Evolutionary conservation across 495 filamentous ascomycete genomes (phyloP).

Genomic region (Penicillium waksmanii): DNA sequence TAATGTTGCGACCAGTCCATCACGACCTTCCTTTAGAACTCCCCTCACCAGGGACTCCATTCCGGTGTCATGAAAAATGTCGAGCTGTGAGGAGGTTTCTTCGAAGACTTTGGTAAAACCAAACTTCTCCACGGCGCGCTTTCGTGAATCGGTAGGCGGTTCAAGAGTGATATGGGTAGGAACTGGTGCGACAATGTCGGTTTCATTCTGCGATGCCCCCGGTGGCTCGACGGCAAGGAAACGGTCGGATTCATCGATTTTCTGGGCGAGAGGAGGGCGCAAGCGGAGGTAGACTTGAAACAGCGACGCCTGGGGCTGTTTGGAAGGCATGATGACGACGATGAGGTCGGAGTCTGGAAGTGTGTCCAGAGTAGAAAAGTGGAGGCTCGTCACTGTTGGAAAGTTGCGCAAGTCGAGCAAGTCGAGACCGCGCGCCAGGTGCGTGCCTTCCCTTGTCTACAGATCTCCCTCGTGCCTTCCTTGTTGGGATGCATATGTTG

Average conservation of each 20-base stretch:
- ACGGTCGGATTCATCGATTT: slow-evolving; percentile 57
- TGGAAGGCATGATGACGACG: slow-evolving; percentile 35
- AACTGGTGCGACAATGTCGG: slow-evolving; percentile 41
- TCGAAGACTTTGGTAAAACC: slow-evolving; percentile 94
- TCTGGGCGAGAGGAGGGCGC: slow-evolving; percentile 64
- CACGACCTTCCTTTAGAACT: slow-evolving; percentile 77
- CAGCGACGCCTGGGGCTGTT: slow-evolving; percentile 60
- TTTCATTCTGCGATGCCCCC: slow-evolving; percentile 30
- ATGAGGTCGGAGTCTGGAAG: slow-evolving; percentile 13
- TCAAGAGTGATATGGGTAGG: slow-evolving; percentile 87
- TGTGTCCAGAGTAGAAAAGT: slow-evolving; percentile 13
- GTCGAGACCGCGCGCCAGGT: slow-evolving; percentile 11
- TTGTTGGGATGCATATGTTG: slow-evolving; percentile 13
- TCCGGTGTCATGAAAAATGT: slow-evolving; percentile 83
- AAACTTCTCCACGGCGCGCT: slow-evolving; percentile 89
- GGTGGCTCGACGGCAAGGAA: slow-evolving; percentile 77
- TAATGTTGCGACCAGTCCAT: slow-evolving; percentile 88
- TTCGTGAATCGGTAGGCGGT: slow-evolving; percentile 75
- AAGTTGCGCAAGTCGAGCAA: not conserved
- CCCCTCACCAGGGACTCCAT: slow-evolving; percentile 76
- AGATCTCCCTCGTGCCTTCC: slow-evolving; percentile 22
- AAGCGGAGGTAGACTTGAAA: slow-evolving; percentile 94
- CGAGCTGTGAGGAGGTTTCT: slow-evolving; percentile 78
- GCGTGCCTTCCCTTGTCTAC: slow-evolving; percentile 12
- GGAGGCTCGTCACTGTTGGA: slow-evolving; percentile 6